Conservation (phyloP, 768 basidiomycete species). For the Termitomyces sp. region DNA sequence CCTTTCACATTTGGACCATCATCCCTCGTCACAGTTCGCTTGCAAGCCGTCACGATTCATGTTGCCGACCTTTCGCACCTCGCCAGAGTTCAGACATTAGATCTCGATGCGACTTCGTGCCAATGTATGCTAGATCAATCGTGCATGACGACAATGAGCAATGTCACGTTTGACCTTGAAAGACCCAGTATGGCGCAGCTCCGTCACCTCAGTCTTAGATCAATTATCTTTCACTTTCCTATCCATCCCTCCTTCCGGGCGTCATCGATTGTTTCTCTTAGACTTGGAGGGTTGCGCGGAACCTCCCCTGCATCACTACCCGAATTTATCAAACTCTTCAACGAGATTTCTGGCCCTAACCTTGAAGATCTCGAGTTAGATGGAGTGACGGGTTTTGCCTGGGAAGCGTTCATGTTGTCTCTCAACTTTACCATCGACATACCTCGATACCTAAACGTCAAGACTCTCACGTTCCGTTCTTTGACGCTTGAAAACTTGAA, state of each 20-base stretch:
- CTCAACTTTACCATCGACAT: not conserved
- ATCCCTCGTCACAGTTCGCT: not conserved
- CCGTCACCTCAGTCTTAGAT: not conserved
- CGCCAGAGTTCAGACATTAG: not conserved
- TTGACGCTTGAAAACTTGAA: not conserved
- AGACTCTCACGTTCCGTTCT: not conserved
- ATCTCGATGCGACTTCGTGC: not conserved
- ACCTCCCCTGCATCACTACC: not conserved
- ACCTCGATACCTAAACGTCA: not conserved
- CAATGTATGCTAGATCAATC: not conserved
- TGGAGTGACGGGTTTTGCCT: not conserved
- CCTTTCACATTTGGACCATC: not conserved
- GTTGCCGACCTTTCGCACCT: not conserved
- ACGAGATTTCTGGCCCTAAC: not conserved
- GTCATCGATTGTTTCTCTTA: not conserved
- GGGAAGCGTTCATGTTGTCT: not conserved
- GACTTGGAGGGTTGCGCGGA: not conserved
- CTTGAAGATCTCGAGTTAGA: not conserved
- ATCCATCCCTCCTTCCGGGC: not conserved
- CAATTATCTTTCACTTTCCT: not conserved
- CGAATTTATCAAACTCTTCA: not conserved
- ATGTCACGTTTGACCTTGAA: not conserved
- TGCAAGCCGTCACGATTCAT: not conserved
- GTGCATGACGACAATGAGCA: not conserved
- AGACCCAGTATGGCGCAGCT: not conserved